Conservation (phyloP, 148 eudicot species). For the Polygonum maritimum region DNA sequence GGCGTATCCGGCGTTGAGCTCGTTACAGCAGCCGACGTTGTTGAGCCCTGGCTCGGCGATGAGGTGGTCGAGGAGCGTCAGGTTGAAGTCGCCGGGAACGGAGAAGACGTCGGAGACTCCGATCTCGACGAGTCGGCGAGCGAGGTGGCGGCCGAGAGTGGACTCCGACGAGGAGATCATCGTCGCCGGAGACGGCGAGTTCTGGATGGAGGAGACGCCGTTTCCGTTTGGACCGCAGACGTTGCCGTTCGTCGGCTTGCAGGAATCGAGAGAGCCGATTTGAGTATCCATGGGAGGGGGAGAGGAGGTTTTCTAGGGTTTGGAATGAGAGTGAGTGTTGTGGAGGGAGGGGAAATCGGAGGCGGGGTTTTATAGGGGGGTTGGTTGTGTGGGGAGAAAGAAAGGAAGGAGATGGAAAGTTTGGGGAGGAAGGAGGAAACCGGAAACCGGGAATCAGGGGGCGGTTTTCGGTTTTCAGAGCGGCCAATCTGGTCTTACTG, state of each 20-base stretch:
- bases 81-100: slow-evolving; percentile 85
- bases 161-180: slow-evolving; percentile 24
- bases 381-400: no score
- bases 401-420: no score
- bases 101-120: slow-evolving; percentile 67
- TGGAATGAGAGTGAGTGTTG: not conserved
- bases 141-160: slow-evolving; percentile 68
- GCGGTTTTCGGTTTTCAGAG: no score
- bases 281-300: slow-evolving; percentile 38
- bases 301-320: no score
- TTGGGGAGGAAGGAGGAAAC: no score
- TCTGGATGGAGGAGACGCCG: slow-evolving; percentile 21
- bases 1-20: slow-evolving; percentile 96
- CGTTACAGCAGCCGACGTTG: slow-evolving; percentile 79
- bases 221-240: slow-evolving; percentile 16
- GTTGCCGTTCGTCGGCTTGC: slow-evolving; percentile 25
- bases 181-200: slow-evolving; percentile 16
- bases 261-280: slow-evolving; percentile 39
- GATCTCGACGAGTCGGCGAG: slow-evolving; percentile 60
- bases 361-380: no score
- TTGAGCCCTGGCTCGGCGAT: slow-evolving; percentile 67
- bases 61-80: slow-evolving; percentile 70
- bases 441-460: no score
- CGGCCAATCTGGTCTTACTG: no score
- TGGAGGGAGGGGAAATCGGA: no score